These are phyloP conservation scores for Coemansia sp. DNA, from an alignment of 192 early-diverging fungal species.

Conservation along the genomic window DNA sequence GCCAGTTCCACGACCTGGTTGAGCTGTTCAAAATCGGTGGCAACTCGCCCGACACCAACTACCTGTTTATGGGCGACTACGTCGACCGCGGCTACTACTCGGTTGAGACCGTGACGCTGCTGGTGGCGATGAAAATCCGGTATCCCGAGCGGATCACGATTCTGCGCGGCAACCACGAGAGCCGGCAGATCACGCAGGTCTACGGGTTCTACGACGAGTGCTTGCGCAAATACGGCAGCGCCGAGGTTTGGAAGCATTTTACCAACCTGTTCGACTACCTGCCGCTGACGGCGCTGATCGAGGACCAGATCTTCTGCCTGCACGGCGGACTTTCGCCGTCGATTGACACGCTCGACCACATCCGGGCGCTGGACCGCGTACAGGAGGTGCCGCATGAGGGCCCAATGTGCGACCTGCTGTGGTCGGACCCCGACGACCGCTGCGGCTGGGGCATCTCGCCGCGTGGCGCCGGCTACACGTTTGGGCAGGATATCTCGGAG, in stretches of 20 bases:
- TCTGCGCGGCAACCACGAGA: constrained; percentile 98
- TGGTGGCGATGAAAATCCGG: constrained; percentile 92
- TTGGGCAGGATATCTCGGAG: constrained; percentile 83
- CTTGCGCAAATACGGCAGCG: constrained; percentile 94
- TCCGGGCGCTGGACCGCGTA: constrained; percentile 90
- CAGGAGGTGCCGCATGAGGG: constrained; percentile 89
- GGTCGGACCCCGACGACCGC: constrained; percentile 85
- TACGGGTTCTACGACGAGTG: constrained; percentile 99
- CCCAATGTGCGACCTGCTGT: constrained; percentile 83
- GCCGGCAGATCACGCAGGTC: constrained; percentile 97
- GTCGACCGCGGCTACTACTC: constrained; percentile 98
- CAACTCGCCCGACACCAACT: constrained; percentile 94
- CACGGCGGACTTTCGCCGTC: constrained; percentile 96
- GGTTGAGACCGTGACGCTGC: constrained; percentile 94
- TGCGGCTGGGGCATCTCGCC: constrained; percentile 86
- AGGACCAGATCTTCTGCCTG: constrained; percentile 97
- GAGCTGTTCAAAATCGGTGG: constrained; percentile 97
- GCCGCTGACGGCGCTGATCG: constrained; percentile 92
- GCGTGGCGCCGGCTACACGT: constrained; percentile 83
- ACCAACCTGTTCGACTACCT: constrained; percentile 98
- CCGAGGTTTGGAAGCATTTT: constrained; percentile 97
- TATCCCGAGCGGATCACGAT: constrained; percentile 91
- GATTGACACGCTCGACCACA: constrained; percentile 95
- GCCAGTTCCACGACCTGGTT: constrained; percentile 98
- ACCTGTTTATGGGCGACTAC: constrained; percentile 99